A percentile compares a stretch with the other conserved stretches of the same genome.
Evolutionary conservation across 129 eudicot genomes (phyloP).

Genomic region (Artemisia argyi): DNA sequence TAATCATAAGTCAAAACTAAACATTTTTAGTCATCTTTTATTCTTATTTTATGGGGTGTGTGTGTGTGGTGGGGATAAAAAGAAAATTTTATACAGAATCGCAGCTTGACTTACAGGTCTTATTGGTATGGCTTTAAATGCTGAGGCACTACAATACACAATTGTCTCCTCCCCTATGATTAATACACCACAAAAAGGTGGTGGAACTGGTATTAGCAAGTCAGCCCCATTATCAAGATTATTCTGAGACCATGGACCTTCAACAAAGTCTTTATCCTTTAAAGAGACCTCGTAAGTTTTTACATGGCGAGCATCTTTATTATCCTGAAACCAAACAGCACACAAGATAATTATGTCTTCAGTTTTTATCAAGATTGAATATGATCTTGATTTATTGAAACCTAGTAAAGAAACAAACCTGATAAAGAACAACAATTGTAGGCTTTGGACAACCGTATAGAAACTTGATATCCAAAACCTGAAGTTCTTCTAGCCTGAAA

Average conservation of each 20-base stretch:
- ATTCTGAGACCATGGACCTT: conserved; percentile 97
- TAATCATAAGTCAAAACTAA: conserved; percentile 3
- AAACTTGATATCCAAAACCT: conserved; percentile 95
- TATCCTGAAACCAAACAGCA: conserved; percentile 47
- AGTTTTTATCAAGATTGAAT: too few species aligned
- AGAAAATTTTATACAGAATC: not conserved
- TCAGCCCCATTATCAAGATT: conserved; percentile 99
- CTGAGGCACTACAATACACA: conserved; percentile 92
- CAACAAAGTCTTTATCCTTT: conserved; percentile 93
- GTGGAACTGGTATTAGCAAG: conserved; percentile 93
- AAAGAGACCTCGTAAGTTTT: conserved; percentile 91
- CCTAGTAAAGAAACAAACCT: conserved; percentile 47
- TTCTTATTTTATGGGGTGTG: too few species aligned
- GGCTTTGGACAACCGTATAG: conserved; percentile 92
- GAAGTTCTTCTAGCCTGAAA: conserved; percentile 97
- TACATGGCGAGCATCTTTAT: conserved; percentile 96
- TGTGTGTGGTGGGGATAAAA: too few species aligned
- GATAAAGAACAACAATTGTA: conserved; percentile 95
- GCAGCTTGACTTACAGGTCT: conserved; percentile 73
- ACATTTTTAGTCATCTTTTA: too few species aligned
- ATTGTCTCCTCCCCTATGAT: conserved; percentile 98
- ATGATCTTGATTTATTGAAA: not conserved
- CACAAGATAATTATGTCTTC: not conserved
- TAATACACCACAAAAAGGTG: conserved; percentile 94
- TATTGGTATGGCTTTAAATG: conserved; percentile 93